A percentile compares a stretch with the other conserved stretches of the same genome.
These are phyloP conservation scores for Agrocybe chaxingu DNA, from an alignment of 768 basidiomycete genomes.

Conservation along the genomic window DNA sequence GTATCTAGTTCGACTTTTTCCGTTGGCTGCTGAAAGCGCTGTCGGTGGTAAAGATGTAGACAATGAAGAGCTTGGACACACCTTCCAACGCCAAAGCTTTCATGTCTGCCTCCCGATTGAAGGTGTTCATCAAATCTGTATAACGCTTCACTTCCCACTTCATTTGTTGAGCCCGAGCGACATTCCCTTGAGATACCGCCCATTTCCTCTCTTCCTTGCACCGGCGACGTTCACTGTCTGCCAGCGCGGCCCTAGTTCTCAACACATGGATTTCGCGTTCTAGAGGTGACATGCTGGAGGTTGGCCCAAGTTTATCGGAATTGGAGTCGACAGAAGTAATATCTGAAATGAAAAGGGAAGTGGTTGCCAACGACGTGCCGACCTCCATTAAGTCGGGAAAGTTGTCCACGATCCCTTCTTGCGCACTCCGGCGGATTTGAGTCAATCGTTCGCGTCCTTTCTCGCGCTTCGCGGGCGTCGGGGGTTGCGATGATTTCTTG, in stretches of 20 bases:
- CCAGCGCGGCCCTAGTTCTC: constrained; percentile 73
- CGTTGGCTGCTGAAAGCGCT: background rate
- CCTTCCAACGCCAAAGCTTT: constrained; percentile 66
- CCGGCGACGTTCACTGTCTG: constrained; percentile 78
- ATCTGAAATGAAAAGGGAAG: constrained; percentile 39
- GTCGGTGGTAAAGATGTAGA: background rate
- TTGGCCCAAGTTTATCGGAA: constrained; percentile 62
- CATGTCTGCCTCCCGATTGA: constrained; percentile 72
- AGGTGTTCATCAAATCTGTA: constrained; percentile 76
- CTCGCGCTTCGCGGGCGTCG: constrained; percentile 16
- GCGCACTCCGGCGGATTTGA: constrained; percentile 43
- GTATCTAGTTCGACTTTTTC: constrained; percentile 7
- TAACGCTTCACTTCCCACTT: constrained; percentile 84
- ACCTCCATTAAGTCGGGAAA: constrained; percentile 22
- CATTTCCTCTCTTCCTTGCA: constrained; percentile 87
- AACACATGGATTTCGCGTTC: constrained; percentile 76
- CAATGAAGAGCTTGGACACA: constrained; percentile 23
- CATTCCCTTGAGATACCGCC: constrained; percentile 78
- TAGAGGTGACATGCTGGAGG: constrained; percentile 54
- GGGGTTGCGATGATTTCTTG: constrained; percentile 22
- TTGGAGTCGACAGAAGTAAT: constrained; percentile 70
- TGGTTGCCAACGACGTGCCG: constrained; percentile 16
- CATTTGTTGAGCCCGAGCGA: constrained; percentile 72
- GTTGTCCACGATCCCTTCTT: constrained; percentile 31
- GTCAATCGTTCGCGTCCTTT: constrained; percentile 36